A percentile compares a stretch with the other conserved stretches of the same genome.
These are phyloP conservation scores for Neurospora sp. DNA, from an alignment of 495 filamentous ascomycete genomes.

Conservation along the genomic window DNA sequence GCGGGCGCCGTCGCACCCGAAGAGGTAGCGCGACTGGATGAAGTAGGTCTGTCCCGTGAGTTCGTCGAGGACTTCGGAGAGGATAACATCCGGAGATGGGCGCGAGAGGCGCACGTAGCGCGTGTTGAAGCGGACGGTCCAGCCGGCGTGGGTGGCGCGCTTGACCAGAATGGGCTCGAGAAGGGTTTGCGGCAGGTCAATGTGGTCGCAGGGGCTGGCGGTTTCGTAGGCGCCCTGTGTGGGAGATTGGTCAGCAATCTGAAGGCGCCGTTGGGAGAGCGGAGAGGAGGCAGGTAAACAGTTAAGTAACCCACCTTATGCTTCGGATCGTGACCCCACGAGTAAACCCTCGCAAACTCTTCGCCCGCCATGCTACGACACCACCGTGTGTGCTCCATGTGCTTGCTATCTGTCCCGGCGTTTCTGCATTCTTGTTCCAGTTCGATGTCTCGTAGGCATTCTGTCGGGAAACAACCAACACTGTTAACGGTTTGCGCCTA, in stretches of 20 bases:
- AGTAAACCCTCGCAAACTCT: conserved; percentile 43
- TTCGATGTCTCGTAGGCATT: conserved; percentile 45
- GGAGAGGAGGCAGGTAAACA: neutral
- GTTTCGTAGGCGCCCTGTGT: conserved; percentile 42
- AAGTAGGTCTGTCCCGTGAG: conserved; percentile 32
- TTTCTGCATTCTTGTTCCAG: conserved; percentile 31
- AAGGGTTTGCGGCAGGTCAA: conserved; percentile 41
- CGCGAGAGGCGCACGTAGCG: conserved; percentile 24
- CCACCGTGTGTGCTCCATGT: conserved; percentile 45
- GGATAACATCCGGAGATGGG: conserved; percentile 18
- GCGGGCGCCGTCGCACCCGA: conserved; percentile 48
- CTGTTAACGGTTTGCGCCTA: neutral
- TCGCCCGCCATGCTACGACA: conserved; percentile 45
- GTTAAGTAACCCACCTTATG: conserved; percentile 21
- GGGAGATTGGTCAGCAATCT: neutral
- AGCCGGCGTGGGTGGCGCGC: conserved; percentile 33
- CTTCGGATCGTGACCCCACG: conserved; percentile 43
- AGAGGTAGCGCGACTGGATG: conserved; percentile 44
- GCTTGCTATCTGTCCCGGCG: conserved; percentile 24
- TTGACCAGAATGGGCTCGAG: conserved; percentile 43
- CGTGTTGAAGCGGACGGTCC: conserved; percentile 36
- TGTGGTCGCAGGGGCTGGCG: conserved; percentile 37
- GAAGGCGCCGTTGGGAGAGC: too few relatives aligned
- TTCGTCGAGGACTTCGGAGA: conserved; percentile 32
- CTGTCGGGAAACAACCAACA: neutral